A percentile compares a stretch with the other conserved stretches of the same genome.
These are phyloP conservation scores for Agrocybe pediades DNA, from an alignment of 768 basidiomycete species.

Conservation along the genomic window DNA sequence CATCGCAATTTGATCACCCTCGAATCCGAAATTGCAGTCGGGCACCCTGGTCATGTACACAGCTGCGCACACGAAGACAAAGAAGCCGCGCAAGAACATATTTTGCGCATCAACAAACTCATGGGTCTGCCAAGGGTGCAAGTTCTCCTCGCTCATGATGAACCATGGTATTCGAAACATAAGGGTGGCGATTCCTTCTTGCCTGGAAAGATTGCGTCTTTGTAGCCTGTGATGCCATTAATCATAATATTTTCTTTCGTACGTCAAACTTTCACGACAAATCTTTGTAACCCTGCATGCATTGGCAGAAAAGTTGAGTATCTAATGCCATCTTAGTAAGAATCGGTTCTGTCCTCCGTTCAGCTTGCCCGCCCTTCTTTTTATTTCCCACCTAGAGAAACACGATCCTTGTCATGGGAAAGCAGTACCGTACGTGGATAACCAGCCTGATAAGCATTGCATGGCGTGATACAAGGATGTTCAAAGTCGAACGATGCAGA, in stretches of 20 bases:
- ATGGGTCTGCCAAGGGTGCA: conserved; percentile 36
- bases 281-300: background rate
- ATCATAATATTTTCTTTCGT: too few relatives aligned
- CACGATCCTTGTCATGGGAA: too few relatives aligned
- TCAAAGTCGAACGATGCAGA: too few relatives aligned
- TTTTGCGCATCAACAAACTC: conserved; percentile 39
- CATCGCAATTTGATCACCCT: conserved; percentile 51
- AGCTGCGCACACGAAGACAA: conserved; percentile 46
- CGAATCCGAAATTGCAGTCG: conserved; percentile 38
- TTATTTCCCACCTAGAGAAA: too few relatives aligned
- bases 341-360: too few relatives aligned
- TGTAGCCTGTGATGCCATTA: too few relatives aligned
- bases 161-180: conserved; percentile 50
- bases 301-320: background rate
- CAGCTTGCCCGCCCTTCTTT: too few relatives aligned
- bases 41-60: conserved; percentile 24
- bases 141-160: conserved; percentile 57
- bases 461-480: too few relatives aligned
- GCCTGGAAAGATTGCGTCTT: conserved; percentile 34
- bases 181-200: conserved; percentile 44
- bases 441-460: too few relatives aligned
- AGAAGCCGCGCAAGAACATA: conserved; percentile 41
- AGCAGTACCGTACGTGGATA: too few relatives aligned
- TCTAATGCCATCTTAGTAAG: too few relatives aligned
- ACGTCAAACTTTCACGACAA: too few relatives aligned